Evolutionary conservation across 768 basidiomycete genomes (phyloP), one percentile per base, ranked within the genome.

Genomic region (Inosperma sp.): DNA sequence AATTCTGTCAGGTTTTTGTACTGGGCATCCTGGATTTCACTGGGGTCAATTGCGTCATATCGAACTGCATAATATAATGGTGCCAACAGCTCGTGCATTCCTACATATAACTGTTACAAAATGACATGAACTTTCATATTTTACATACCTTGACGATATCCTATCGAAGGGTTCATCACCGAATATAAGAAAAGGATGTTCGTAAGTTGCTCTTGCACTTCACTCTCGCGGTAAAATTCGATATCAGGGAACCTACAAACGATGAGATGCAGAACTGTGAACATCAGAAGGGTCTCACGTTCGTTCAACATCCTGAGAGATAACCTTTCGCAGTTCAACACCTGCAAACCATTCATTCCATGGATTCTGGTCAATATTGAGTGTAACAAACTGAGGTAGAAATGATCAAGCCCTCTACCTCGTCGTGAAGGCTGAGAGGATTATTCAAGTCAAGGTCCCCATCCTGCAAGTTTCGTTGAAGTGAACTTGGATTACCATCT

Each of bases 71-170:
- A 82, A 59, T 90, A 89, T 23, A 97, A 66, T 0, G 91, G 86
- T 3, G 94, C 96, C 17, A 97, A 78, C 7, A 98, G 71, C 63
- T 99, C 96, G 62, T 99, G 96, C 96, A 99, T 98, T 47, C 96
- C 95, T 79, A 37, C 23, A 52, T 47, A 42, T 34, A 40, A 30
- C 22, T 14, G 21, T 30, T 14, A 48, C 34, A 2, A 16, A 26
- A 48, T 13, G 54, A 21, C 16, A 30, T 21, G 23, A 37, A 36
- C 7, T 40, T n/a, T 3, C n/a, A 35, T 14, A 9, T n/a, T 31
- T 26, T 10, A 7, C 46, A 37, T 40, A 77, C 78, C 79, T 75
- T 99, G 96, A 25, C 96, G 81, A 64, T 99, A 99, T 17, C 93
- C 93, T 17, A 95, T 80, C 33, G 84, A 76, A 1, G 89, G 82